A percentile compares a stretch with the other conserved stretches of the same genome.
Conservation (phyloP, 1,139 yeast species). For the Scheffersomyces segobiensis region DNA sequence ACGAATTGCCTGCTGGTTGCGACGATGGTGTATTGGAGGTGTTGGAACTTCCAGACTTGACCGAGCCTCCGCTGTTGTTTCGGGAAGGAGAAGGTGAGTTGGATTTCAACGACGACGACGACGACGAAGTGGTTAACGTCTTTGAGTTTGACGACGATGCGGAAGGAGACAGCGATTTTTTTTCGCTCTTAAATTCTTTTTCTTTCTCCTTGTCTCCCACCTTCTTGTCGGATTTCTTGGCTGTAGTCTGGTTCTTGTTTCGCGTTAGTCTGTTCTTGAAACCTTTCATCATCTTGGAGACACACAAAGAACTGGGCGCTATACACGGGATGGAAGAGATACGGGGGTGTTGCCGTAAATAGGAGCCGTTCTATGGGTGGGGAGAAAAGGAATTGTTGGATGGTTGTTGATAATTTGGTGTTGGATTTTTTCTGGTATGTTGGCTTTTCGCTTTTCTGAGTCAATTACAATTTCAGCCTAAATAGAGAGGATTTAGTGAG, state of each 20-base stretch:
- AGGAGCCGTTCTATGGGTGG: neutral
- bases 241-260: constrained; percentile 39
- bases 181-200: constrained; percentile 14
- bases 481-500: neutral
- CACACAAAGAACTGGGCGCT: neutral
- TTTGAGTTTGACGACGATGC: constrained; percentile 9
- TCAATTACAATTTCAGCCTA: neutral
- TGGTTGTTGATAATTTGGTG: neutral
- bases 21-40: constrained; percentile 12
- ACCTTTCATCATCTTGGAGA: constrained; percentile 49
- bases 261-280: constrained; percentile 51
- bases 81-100: constrained; percentile 38
- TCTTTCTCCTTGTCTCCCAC: constrained; percentile 14
- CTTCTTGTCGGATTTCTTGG: constrained; percentile 39
- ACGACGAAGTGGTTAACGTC: constrained; percentile 7
- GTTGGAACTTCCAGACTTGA: constrained; percentile 23
- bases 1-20: neutral
- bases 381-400: neutral
- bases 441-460: neutral
- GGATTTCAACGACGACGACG: constrained; percentile 26
- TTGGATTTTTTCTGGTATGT: neutral
- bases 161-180: constrained; percentile 7
- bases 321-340: neutral
- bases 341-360: neutral
- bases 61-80: constrained; percentile 31